Evolutionary conservation across 2,329 filamentous ascomycete genomes (phyloP), one percentile per base, ranked within the genome.

Genomic region (Botryotinia calthae): DNA sequence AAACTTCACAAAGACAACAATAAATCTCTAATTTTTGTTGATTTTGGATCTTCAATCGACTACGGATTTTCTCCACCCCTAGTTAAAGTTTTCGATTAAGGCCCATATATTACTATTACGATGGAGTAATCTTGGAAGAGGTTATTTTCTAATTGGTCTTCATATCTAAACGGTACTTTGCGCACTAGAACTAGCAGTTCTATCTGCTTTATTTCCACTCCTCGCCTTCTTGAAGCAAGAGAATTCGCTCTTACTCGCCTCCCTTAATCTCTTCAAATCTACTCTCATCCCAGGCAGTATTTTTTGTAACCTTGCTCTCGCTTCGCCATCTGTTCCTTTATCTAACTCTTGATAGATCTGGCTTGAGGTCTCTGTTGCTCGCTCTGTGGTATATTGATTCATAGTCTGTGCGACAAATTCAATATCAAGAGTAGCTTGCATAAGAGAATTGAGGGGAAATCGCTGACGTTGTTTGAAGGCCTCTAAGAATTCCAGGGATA

Each of bases 361-460:
- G 77, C 92, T 92, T 84, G 98, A 96, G 22, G 93, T 87, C 80
- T 95, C 90, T 12, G 90, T 90, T 4, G 94, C 93, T 68, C 89
- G 87, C 73, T 97, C 92, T 0, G 93, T 96, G 0, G 93, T 96
- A 82, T 97, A 99, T 77, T 95, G 91, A 74, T 89, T 93, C 48
- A 99, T 87, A 8, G 95, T 98, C 84, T 99, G 96, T 0, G 95
- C 93, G 73, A 98, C 91, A 80, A 99, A 98, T 82, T 99, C 96
- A 1, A 98, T 95, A 80, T 99, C 96, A 1, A 99, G 88, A 0
- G 96, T 99, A 1, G 97, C 97, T 83, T 99, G 97, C 91, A 98
- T 97, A 68, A 99, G 88, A 10, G 93, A 91, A 8, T 91, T 86
- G 0, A 99, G 89, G 1, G 90, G 87, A 83, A 96, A 98, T 31